A percentile compares a stretch with the other conserved stretches of the same genome.
phyloP scores from a whole-genome alignment of 805 yeast genomes.

The Zygosaccharomyces siamensis region DNA sequence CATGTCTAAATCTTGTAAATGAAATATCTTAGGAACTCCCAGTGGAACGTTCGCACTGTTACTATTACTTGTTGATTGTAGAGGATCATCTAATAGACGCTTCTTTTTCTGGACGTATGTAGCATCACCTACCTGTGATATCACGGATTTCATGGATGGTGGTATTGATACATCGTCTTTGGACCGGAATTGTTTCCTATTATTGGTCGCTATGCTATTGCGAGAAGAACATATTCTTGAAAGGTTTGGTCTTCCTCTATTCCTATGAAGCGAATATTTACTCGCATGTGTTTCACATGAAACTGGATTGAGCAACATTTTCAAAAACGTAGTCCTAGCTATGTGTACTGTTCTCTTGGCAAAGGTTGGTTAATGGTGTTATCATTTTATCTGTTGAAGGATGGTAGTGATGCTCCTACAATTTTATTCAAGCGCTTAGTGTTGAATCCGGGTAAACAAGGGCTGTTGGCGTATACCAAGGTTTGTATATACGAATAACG shows the following conservation, averaged over 20 bases:
- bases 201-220: not conserved
- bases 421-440: no score
- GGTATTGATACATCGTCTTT: constrained; percentile 12
- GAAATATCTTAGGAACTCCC: constrained; percentile 1
- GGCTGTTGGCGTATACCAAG: no score
- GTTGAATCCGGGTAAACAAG: no score
- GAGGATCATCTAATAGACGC: constrained; percentile 4
- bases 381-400: no score
- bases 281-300: constrained; percentile 1
- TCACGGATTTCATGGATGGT: constrained; percentile 27
- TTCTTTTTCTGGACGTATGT: constrained; percentile 2
- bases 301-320: constrained; percentile 3
- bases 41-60: constrained; percentile 5
- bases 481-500: no score
- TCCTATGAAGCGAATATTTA: constrained; percentile 1
- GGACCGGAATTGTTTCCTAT: not conserved
- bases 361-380: not conserved
- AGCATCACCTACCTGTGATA: constrained; percentile 19
- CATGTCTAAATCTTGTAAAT: constrained; percentile 23
- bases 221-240: not conserved
- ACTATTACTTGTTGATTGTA: not conserved
- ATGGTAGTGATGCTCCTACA: no score
- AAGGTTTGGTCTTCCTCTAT: not conserved
- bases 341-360: not conserved
- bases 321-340: not conserved